Evolutionary conservation across 768 basidiomycete genomes (phyloP).

Genomic region (Pisolithus microcarpus): DNA sequence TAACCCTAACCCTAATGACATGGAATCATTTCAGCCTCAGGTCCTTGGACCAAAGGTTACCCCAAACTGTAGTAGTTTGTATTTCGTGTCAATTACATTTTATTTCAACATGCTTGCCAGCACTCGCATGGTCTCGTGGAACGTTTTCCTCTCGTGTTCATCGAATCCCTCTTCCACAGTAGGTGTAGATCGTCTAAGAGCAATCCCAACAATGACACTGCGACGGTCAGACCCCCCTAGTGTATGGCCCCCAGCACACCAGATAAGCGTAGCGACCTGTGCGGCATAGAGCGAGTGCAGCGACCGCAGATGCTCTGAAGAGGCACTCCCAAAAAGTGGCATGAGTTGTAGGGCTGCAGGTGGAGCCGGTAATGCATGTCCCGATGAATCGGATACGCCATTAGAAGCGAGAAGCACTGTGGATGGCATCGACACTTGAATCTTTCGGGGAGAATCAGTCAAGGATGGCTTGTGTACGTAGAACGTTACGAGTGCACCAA

Average conservation of each 20-base stretch:
- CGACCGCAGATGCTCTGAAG: conserved; percentile 60
- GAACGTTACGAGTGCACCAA: conserved; percentile 43
- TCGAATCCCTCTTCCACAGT: conserved; percentile 20
- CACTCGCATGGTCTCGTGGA: conserved; percentile 45
- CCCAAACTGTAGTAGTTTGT: not conserved
- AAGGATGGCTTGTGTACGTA: not conserved
- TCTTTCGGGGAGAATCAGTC: conserved; percentile 37
- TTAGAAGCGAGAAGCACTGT: conserved; percentile 45
- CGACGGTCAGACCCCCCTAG: conserved; percentile 39
- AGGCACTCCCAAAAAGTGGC: conserved; percentile 68
- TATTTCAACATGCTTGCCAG: conserved; percentile 32
- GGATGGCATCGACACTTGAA: conserved; percentile 71
- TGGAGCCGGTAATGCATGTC: conserved; percentile 47
- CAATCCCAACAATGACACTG: conserved; percentile 70
- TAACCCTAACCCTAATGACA: conserved; percentile 25
- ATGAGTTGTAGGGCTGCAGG: conserved; percentile 69
- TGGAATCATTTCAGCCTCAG: too few relatives aligned
- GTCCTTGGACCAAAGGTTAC: too few relatives aligned
- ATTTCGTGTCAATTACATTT: not conserved
- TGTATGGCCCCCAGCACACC: conserved; percentile 45
- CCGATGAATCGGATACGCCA: conserved; percentile 28
- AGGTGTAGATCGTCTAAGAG: conserved; percentile 40
- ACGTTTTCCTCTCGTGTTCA: conserved; percentile 38
- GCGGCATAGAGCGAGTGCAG: conserved; percentile 75
- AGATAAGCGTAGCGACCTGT: conserved; percentile 84